A percentile compares a stretch with the other conserved stretches of the same genome.
Conservation (phyloP, 2,329 filamentous ascomycete species). For the Domatiomyces catenatus region DNA sequence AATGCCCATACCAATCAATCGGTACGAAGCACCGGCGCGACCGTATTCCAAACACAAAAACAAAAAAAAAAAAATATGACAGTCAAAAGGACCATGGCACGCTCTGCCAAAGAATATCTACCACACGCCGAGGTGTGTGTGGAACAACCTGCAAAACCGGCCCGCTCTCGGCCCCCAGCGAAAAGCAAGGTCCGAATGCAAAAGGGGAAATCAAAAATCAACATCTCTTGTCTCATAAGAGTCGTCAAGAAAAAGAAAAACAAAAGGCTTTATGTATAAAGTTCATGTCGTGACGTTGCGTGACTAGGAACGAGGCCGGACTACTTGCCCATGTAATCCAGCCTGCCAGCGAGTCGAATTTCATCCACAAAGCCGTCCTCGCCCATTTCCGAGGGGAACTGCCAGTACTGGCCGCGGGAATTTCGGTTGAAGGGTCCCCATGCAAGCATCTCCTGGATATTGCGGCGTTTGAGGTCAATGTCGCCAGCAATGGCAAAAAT, state of each 20-base stretch:
- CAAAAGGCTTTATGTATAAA: neutral
- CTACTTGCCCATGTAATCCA: slow-evolving; percentile 18
- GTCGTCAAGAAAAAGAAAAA: neutral
- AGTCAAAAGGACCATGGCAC: neutral
- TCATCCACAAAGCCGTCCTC: slow-evolving; percentile 30
- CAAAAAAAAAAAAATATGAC: no score
- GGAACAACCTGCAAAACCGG: neutral
- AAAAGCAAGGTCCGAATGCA: neutral
- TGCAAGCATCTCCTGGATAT: slow-evolving; percentile 19
- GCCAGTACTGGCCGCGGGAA: slow-evolving; percentile 28
- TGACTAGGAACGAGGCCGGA: neutral
- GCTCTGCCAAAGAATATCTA: neutral
- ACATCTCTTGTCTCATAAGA: neutral
- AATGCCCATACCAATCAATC: neutral
- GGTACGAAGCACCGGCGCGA: neutral
- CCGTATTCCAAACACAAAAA: neutral
- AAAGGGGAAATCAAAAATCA: neutral
- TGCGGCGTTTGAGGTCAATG: slow-evolving; percentile 21
- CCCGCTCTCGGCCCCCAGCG: neutral
- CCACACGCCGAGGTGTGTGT: neutral
- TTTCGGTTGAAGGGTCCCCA: slow-evolving; percentile 23
- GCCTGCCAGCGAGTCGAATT: slow-evolving; percentile 29
- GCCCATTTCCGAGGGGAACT: slow-evolving; percentile 24
- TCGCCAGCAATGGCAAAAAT: slow-evolving; percentile 26
- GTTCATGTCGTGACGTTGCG: neutral